A percentile compares a stretch with the other conserved stretches of the same genome.
phyloP scores from a whole-genome alignment of 2,329 filamentous ascomycete species.

The Colletotrichum brevisporum region DNA sequence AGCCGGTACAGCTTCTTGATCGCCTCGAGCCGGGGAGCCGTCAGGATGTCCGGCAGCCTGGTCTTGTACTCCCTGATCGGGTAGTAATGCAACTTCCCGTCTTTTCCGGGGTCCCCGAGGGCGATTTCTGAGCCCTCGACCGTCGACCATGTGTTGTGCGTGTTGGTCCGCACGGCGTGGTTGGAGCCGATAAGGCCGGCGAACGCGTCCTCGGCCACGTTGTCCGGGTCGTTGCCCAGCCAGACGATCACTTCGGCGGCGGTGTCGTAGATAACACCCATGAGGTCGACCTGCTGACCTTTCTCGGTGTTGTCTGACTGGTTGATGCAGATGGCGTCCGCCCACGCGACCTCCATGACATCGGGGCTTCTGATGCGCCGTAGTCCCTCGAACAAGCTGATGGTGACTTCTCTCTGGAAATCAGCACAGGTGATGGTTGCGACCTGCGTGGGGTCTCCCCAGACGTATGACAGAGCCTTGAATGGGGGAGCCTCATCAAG shows the following conservation, averaged over 20 bases:
- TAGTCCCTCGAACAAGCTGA: constrained; percentile 2
- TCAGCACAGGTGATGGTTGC: not conserved
- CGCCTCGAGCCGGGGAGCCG: not conserved
- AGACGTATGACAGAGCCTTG: constrained; percentile 44
- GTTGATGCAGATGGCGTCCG: constrained; percentile 46
- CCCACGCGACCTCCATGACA: constrained; percentile 40
- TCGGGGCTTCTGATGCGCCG: not conserved
- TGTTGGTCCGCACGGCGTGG: not conserved
- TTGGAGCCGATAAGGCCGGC: not conserved
- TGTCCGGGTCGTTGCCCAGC: constrained; percentile 25
- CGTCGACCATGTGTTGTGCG: not conserved
- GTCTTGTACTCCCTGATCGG: not conserved
- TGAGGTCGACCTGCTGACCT: constrained; percentile 43
- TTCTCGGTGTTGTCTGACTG: constrained; percentile 41
- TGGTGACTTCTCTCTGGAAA: not conserved
- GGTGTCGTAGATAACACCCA: constrained; percentile 43
- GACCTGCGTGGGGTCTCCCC: constrained; percentile 35
- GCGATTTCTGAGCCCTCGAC: not conserved
- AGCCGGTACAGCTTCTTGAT: not conserved
- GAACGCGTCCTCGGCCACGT: not conserved
- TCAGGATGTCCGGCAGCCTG: not conserved
- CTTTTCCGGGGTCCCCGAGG: not conserved
- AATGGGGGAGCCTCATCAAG: constrained; percentile 34
- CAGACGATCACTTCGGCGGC: constrained; percentile 44
- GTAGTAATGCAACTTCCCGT: not conserved